A percentile compares a stretch with the other conserved stretches of the same genome.
Conservation (phyloP, 805 yeast species). For the Spathaspora hagerdaliae region DNA sequence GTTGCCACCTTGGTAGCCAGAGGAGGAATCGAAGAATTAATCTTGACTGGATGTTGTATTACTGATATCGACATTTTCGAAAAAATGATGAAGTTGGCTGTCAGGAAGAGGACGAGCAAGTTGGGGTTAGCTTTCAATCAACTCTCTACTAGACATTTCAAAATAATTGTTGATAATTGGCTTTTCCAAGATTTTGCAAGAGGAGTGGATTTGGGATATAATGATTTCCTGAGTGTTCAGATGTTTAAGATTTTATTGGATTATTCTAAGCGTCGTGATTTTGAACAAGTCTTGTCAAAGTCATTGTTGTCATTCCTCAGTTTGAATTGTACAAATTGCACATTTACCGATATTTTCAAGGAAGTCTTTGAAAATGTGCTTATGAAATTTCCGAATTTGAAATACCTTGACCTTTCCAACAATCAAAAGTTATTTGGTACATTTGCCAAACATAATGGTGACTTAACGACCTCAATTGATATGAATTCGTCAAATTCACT, state of each 20-base stretch:
- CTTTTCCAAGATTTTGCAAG: constrained; percentile 42
- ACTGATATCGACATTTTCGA: constrained; percentile 53
- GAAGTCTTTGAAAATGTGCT: constrained; percentile 48
- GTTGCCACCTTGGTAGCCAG: constrained; percentile 64
- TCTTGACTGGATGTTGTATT: constrained; percentile 73
- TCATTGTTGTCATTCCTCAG: constrained; percentile 47
- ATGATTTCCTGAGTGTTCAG: constrained; percentile 49
- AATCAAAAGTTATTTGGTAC: constrained; percentile 65
- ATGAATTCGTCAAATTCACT: neutral
- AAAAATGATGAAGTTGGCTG: constrained; percentile 52
- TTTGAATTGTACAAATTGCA: constrained; percentile 58
- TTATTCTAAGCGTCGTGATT: constrained; percentile 15
- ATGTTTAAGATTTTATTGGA: constrained; percentile 37
- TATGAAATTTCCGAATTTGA: constrained; percentile 53
- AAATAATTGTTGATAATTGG: constrained; percentile 55
- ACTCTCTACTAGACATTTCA: constrained; percentile 55
- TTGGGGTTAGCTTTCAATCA: constrained; percentile 79
- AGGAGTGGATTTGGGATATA: constrained; percentile 84
- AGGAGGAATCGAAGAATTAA: constrained; percentile 74
- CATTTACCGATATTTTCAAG: constrained; percentile 45
- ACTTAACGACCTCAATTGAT: neutral
- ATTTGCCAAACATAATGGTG: constrained; percentile 1
- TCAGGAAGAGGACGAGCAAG: constrained; percentile 50
- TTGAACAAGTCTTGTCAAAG: constrained; percentile 14
- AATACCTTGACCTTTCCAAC: constrained; percentile 72